Evolutionary conservation across 345 rosid genomes (phyloP), one percentile per base, ranked within the genome.

Genomic region (Gossypium australe): DNA sequence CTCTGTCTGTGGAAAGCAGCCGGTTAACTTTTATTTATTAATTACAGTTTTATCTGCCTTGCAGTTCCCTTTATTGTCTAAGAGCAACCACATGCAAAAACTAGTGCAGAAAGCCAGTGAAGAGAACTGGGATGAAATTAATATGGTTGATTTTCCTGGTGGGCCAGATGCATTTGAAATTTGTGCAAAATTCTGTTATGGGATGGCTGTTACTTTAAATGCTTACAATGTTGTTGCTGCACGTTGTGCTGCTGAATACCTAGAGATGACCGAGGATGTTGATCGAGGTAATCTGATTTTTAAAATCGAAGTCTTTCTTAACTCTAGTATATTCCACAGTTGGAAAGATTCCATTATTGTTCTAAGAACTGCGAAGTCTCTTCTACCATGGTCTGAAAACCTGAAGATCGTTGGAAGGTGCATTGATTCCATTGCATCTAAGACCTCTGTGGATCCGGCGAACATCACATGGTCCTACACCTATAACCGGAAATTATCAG

Each of bases 151-250:
- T 82, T 87, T 94, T 63, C 97, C 98, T 4, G 98, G 98, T 62
- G 97, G 98, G 29, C 82, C 89, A n/a, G 85, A 87, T 79, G 90
- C 98, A 58, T 94, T 94, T 72, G 98, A 94, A 82, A 89, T 90
- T 63, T 94, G 98, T 84, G 94, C 97, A 2, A 94, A 94, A 79
- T 94, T 92, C 83, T 94, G 98, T 85, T 94, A 94, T 75, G 97
- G 94, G 61, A 90, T 94, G 91, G 88, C 82, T 0, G 97, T 94
- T 22, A 94, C 91, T 1, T 91, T 94, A 45, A 94, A 88, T 81
- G 93, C 97, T 49, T 89, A 87, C 83, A 89, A 90, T 78, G 93
- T 94, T 73, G 92, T 88, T 3, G 91, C 97, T 63, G 89, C 88
- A 61, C 88, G 97, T 25, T 94, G 98, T 49, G 97, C 94, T 1